Conservation (phyloP, 305 asterid species). For the Plantago coronopus region DNA sequence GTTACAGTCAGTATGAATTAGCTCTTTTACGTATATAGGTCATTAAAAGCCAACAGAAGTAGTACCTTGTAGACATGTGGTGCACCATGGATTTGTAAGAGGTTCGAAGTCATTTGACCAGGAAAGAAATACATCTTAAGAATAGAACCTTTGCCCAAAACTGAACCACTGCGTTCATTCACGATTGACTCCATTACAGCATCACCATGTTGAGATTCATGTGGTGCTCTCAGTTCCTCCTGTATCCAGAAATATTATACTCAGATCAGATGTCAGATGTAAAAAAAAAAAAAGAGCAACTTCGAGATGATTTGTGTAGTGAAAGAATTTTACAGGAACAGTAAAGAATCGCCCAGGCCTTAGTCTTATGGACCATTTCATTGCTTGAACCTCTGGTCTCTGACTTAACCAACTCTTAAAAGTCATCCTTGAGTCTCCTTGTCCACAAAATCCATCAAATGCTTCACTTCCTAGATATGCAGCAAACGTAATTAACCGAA, state of each 20-base stretch:
- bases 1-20: neutral
- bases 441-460: conserved; percentile 92
- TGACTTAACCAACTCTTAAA: conserved; percentile 91
- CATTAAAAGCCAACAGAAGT: conserved; percentile 2
- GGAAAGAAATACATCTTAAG: conserved; percentile 98
- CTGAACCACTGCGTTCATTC: conserved; percentile 94
- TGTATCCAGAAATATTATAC: conserved; percentile 39
- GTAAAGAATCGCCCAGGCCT: conserved; percentile 96
- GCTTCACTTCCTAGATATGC: conserved; percentile 97
- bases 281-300: conserved; percentile 29
- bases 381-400: conserved; percentile 95
- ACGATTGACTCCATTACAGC: conserved; percentile 99
- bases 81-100: conserved; percentile 92
- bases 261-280: conserved; percentile 36
- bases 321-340: conserved; percentile 74
- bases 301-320: conserved; percentile 22
- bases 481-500: conserved; percentile 96
- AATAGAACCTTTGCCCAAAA: conserved; percentile 93
- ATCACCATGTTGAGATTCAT: conserved; percentile 98
- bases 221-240: conserved; percentile 96
- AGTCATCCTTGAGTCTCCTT: conserved; percentile 73
- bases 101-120: conserved; percentile 93
- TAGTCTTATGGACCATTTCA: conserved; percentile 97
- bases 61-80: conserved; percentile 92
- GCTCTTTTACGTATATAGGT: neutral